These are phyloP conservation scores for Emmonsiellopsis sp. DNA, from an alignment of 2,329 filamentous ascomycete genomes.

Conservation along the genomic window DNA sequence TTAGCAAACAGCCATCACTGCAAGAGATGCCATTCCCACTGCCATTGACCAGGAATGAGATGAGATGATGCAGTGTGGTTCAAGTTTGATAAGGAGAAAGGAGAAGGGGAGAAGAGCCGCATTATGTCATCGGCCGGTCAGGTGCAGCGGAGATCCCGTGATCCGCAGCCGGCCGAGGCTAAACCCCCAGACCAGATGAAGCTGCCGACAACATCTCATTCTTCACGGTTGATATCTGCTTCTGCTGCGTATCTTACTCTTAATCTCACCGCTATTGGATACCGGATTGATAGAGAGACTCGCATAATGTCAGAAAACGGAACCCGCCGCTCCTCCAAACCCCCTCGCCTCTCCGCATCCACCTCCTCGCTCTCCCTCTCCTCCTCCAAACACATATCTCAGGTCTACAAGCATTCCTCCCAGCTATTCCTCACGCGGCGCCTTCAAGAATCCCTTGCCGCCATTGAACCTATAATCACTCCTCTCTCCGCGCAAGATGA, in stretches of 20 bases:
- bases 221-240: not conserved
- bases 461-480: conserved; percentile 71
- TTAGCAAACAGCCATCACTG: no score
- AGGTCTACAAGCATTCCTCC: conserved; percentile 87
- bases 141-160: not conserved
- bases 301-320: conserved; percentile 16
- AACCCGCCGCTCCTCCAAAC: conserved; percentile 28
- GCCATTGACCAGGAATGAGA: no score
- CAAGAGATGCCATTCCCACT: no score
- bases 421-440: conserved; percentile 92
- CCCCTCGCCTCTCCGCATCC: conserved; percentile 55
- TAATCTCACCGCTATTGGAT: not conserved
- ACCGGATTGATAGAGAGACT: not conserved
- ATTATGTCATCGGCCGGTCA: not conserved
- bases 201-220: not conserved
- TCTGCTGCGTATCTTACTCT: not conserved
- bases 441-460: conserved; percentile 78
- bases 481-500: conserved; percentile 33
- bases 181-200: not conserved
- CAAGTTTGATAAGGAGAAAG: not conserved
- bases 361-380: conserved; percentile 50
- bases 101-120: not conserved
- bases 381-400: conserved; percentile 65
- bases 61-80: no score
- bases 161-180: conserved; percentile 2